Conservation (phyloP, 257 asterid genomes). For the Sherardia arvensis region DNA sequence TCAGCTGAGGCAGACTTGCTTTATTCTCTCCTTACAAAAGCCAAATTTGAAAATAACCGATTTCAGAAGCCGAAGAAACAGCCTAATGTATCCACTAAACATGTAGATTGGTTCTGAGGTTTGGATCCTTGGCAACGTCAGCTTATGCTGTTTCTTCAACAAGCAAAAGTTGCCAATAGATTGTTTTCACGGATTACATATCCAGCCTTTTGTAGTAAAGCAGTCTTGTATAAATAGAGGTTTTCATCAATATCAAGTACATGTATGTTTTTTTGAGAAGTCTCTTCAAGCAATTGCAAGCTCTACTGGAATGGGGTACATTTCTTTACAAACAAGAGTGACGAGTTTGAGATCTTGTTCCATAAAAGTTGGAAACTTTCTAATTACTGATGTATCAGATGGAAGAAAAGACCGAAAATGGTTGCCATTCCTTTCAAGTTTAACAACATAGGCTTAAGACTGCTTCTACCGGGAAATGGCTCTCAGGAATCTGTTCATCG, state of each 20-base stretch:
- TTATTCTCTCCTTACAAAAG: conserved; percentile 62
- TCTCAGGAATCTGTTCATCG: conserved; percentile 76
- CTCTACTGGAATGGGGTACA: not conserved
- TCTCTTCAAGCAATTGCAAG: not conserved
- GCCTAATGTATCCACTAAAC: conserved; percentile 36
- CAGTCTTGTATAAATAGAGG: not conserved
- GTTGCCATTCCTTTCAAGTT: not conserved
- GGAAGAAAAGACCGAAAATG: not conserved
- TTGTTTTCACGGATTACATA: not conserved
- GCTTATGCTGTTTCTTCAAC: not conserved
- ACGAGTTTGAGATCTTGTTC: not conserved
- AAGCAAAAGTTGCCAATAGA: not conserved
- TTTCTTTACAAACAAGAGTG: not conserved
- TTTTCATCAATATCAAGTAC: not conserved
- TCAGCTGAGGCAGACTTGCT: conserved; percentile 82
- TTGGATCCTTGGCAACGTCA: not conserved
- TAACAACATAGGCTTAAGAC: not conserved
- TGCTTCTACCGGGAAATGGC: conserved; percentile 57
- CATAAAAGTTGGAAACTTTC: not conserved
- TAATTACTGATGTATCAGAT: not conserved
- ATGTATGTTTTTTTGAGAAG: not conserved
- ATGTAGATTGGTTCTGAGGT: conserved; percentile 45
- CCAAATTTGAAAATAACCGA: conserved; percentile 66
- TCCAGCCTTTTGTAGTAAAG: not conserved
- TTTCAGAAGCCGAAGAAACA: conserved; percentile 52